Conservation (phyloP, 73 alveolate genomes). For the Uronychia setigera region DNA sequence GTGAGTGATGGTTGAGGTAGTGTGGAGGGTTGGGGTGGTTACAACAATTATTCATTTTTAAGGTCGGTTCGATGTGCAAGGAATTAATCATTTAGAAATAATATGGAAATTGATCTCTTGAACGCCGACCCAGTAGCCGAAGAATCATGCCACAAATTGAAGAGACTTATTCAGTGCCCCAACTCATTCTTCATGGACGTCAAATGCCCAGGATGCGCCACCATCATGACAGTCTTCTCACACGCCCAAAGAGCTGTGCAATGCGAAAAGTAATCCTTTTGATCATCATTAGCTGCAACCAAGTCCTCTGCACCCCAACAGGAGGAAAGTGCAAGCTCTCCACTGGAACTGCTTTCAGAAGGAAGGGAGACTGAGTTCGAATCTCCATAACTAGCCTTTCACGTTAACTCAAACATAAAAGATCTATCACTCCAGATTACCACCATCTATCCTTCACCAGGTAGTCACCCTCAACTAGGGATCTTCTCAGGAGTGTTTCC, state of each 20-base stretch:
- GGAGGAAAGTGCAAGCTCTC: slow-evolving; percentile 85
- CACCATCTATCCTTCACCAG: no score
- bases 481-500: no score
- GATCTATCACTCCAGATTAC: no score
- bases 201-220: slow-evolving; percentile 81
- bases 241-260: slow-evolving; percentile 77
- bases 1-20: no score
- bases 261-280: slow-evolving; percentile 61
- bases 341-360: slow-evolving; percentile 74
- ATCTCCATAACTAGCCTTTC: no score
- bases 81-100: no score
- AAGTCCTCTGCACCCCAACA: slow-evolving; percentile 79
- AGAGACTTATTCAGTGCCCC: slow-evolving; percentile 86
- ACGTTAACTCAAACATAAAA: no score
- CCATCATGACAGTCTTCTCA: slow-evolving; percentile 71
- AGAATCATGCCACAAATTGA: slow-evolving; percentile 69
- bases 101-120: no score
- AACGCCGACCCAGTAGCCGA: slow-evolving; percentile 81
- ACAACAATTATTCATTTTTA: no score
- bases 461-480: no score
- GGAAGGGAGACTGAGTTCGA: slow-evolving; percentile 88
- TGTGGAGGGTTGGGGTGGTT: no score
- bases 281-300: slow-evolving; percentile 52
- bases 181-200: slow-evolving; percentile 90
- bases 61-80: no score